Evolutionary conservation across 495 filamentous ascomycete genomes (phyloP).

Genomic region (Penicillium dipodomyicola): DNA sequence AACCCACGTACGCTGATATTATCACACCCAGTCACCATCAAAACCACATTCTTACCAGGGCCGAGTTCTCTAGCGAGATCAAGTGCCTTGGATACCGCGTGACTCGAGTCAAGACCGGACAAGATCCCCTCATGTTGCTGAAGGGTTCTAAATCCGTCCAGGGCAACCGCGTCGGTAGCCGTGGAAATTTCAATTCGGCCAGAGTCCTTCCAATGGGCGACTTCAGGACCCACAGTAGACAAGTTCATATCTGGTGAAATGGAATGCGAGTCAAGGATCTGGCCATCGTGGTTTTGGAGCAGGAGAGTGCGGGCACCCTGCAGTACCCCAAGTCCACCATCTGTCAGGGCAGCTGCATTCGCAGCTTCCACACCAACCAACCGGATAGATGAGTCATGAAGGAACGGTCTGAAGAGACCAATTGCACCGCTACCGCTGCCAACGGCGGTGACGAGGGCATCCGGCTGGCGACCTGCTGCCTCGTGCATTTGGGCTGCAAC

Average conservation of each 20-base stretch:
- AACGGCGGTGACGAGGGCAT: conserved; percentile 31
- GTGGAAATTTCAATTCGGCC: conserved; percentile 32
- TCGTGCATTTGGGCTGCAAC: conserved; percentile 28
- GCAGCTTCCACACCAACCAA: conserved; percentile 32
- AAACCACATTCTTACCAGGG: conserved; percentile 33
- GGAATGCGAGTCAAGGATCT: conserved; percentile 32
- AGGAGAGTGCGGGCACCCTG: conserved; percentile 34
- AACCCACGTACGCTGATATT: conserved; percentile 15
- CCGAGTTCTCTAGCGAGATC: conserved; percentile 31
- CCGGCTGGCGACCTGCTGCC: conserved; percentile 23
- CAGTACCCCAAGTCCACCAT: conserved; percentile 33
- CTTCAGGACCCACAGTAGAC: conserved; percentile 33
- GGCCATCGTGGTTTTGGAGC: conserved; percentile 34
- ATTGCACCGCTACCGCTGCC: conserved; percentile 31
- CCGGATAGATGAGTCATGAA: conserved; percentile 17
- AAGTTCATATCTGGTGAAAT: conserved; percentile 38
- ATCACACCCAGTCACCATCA: conserved; percentile 37
- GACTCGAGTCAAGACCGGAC: conserved; percentile 33
- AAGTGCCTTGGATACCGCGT: conserved; percentile 30
- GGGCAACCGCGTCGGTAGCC: conserved; percentile 34
- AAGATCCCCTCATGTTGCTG: conserved; percentile 32
- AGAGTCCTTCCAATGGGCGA: conserved; percentile 35
- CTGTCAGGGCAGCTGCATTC: conserved; percentile 26
- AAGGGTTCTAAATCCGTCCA: conserved; percentile 33
- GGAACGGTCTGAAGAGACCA: conserved; percentile 34